Base-by-base conservation (phyloP, 1,284 basidiomycete species). In the Rhodotorula glutinis region DNA sequence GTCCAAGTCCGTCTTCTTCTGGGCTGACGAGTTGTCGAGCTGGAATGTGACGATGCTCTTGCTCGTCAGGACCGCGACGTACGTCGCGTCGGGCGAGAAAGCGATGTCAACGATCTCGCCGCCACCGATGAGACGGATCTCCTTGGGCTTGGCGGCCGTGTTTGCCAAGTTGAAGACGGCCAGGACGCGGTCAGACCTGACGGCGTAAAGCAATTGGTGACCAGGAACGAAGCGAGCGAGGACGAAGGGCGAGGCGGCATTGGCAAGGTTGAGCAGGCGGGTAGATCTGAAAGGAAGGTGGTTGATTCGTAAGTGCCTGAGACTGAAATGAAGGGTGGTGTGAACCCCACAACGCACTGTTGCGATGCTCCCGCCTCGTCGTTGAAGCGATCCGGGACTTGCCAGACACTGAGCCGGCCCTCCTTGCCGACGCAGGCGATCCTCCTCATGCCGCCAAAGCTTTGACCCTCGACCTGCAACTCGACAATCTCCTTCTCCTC, bases 21-120 rank as follows among this genome's bases (percentile, higher is more conserved):
- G 49, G n/a, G 49, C 49, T 4, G 25, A 38, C 44, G 41, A 41
- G 29, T n/a, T 30, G 57, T 47, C 53, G n/a, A 41, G 38, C 11
- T 41, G 23, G 23, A 38, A 55, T 14, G 33, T 38, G 10, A 55
- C 30, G 33, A 29, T 30, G 19, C 41, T 41, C n/a, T 51, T 23
- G 44, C 17, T 30, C 25, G 30, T 29, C 27, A 30, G 38, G 21
- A 23, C 19, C 23, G 47, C 27, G 23, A n/a, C 47, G 47, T 25
- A 38, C 1, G 25, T 16, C 33, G 16, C 70, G 38, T 66, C 70
- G 53, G 64, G 62, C 3, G 70, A 69, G 53, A 62, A 71, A 10
- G 61, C 47, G 8, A 65, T 13, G 57, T 66, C 67, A 51, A 29
- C 29, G 19, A 69, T 46, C 10, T n/a, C 49, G 49, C 38, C 47